A percentile compares a stretch with the other conserved stretches of the same genome.
Conservation (phyloP, 352 stramenopile species). For the Pythium guiyangense region DNA sequence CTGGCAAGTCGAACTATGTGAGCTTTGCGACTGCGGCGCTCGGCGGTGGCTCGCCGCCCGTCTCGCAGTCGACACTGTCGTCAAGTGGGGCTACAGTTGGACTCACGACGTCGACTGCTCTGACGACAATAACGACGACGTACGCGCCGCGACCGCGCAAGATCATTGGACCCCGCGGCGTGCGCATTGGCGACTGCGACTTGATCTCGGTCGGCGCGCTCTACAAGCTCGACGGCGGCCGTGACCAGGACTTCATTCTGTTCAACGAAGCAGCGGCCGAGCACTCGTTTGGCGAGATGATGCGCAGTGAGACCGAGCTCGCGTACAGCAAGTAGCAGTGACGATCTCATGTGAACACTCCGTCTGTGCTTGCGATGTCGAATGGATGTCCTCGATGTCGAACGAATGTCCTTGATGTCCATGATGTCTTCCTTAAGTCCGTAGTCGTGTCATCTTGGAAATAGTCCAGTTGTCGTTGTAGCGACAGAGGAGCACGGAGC, state of each 20-base stretch:
- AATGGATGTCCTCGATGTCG: no score
- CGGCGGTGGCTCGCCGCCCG: slow-evolving; percentile 2
- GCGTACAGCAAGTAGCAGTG: slow-evolving; percentile 10
- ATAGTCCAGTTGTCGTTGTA: no score
- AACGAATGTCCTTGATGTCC: no score
- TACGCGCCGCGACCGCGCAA: slow-evolving; percentile 13
- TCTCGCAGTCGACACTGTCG: slow-evolving; percentile 1
- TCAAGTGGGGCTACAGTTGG: background rate
- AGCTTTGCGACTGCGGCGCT: slow-evolving; percentile 18
- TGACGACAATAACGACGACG: background rate
- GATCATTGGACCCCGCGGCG: slow-evolving; percentile 12
- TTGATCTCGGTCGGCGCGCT: no score
- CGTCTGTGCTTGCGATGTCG: no score
- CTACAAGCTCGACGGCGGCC: no score
- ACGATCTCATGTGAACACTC: background rate
- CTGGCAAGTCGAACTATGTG: slow-evolving; percentile 7
- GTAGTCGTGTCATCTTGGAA: no score
- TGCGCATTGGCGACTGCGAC: slow-evolving; percentile 27
- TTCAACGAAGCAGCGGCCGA: slow-evolving; percentile 76
- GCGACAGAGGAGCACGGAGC: no score
- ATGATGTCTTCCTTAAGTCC: no score
- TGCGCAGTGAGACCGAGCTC: slow-evolving; percentile 71
- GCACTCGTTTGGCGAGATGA: slow-evolving; percentile 68
- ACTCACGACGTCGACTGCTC: background rate
- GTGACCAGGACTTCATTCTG: slow-evolving; percentile 77